These are phyloP conservation scores for Castanospermum australe DNA, from an alignment of 306 rosid species.

Conservation along the genomic window DNA sequence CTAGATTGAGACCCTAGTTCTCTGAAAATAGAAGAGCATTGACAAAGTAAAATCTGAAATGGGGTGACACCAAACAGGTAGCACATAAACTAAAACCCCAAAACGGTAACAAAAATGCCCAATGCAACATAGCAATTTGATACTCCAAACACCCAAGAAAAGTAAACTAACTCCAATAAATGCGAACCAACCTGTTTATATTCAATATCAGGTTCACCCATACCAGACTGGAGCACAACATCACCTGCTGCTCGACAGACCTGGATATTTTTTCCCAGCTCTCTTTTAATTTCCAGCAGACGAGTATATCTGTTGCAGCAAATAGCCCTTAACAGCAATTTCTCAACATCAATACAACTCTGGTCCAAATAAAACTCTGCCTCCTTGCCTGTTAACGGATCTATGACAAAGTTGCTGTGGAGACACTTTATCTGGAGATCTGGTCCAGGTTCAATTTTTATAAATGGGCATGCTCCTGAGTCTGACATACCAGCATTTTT, in stretches of 20 bases:
- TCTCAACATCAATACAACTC: slow-evolving; percentile 93
- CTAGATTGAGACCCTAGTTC: slow-evolving; percentile 3
- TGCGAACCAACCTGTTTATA: slow-evolving; percentile 60
- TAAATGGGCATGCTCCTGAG: slow-evolving; percentile 67
- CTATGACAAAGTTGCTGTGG: slow-evolving; percentile 86
- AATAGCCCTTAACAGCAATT: slow-evolving; percentile 85
- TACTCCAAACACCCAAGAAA: slow-evolving; percentile 7
- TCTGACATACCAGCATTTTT: slow-evolving; percentile 64
- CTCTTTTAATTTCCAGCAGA: slow-evolving; percentile 90
- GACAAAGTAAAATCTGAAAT: background rate
- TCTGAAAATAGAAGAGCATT: background rate
- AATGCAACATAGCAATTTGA: background rate
- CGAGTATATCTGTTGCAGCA: slow-evolving; percentile 89
- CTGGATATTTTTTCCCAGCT: slow-evolving; percentile 70
- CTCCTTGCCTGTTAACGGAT: slow-evolving; percentile 85
- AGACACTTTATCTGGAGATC: slow-evolving; percentile 85
- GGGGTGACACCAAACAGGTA: background rate
- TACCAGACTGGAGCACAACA: slow-evolving; percentile 64
- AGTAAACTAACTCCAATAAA: slow-evolving; percentile 9
- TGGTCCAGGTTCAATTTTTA: slow-evolving; percentile 89
- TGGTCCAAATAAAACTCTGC: slow-evolving; percentile 83
- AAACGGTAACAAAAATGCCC: background rate
- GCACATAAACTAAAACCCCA: background rate
- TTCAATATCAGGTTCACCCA: slow-evolving; percentile 60
- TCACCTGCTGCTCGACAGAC: slow-evolving; percentile 69